Base-by-base conservation (phyloP, 2,329 filamentous ascomycete species). In the Domatiomyces catenatus region DNA sequence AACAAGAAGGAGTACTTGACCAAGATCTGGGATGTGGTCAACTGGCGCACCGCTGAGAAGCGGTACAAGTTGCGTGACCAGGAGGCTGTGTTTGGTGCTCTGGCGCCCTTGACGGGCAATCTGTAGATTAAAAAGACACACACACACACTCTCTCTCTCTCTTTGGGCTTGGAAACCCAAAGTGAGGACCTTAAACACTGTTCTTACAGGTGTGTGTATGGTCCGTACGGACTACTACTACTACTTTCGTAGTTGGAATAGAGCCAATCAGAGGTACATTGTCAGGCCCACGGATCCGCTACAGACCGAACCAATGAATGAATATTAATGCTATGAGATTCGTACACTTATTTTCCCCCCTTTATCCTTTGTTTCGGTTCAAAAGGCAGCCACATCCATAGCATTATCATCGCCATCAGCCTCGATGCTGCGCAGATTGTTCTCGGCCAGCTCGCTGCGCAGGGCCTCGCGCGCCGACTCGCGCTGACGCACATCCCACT, bases 401-500 rank as follows among this genome's bases (percentile, higher is more conserved):
- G 66, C 63, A 48, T 66, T 66, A 51, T 66, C 66, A 51, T 72
- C 70, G 8, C 64, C 63, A 53, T 71, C 69, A 8, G 64, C 63
- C 52, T 70, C 69, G 12, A 68, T 65, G 12, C 67, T 60, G 48
- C 72, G 68, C 53, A 73, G 55, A 59, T 72, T 68, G 1, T 67
- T 63, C 53, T 74, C 71, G 2, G 71, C 71, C 48, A 74, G 58
- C 50, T 74, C 71, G 54, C 69, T 72, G 55, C 67, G 71, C 44
- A 72, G 56, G 2, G 66, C 65, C 42, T 69, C 69, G 18, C 70
- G 69, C 24, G 68, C 66, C 51, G 66, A 71, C 58, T 74, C 71
- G 28, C 70, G 62, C 52, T 72, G 68, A 44, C 71, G 53, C 48
- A 63, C 67, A 48, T 73, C 69, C 71, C 71, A 74, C 36, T 74